Percentiles rank a stretch among this genome's conserved stretches.
These are phyloP conservation scores for Monascus purpureus DNA, from an alignment of 495 filamentous ascomycete species.

Conservation along the genomic window DNA sequence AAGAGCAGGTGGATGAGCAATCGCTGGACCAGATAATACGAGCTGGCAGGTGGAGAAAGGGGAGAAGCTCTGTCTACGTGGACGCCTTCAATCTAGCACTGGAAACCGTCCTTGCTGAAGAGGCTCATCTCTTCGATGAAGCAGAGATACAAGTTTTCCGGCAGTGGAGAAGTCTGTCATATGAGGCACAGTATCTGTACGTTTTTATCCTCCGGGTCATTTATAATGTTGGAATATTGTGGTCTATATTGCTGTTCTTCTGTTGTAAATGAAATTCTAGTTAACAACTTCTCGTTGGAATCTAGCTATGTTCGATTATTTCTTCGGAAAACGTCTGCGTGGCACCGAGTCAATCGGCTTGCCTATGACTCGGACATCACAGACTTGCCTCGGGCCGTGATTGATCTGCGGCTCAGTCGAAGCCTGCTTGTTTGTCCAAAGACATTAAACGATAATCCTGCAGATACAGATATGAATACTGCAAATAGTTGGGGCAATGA, in stretches of 20 bases:
- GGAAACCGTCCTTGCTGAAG: constrained; percentile 80
- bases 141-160: constrained; percentile 67
- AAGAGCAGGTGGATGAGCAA: constrained; percentile 18
- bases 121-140: constrained; percentile 73
- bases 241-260: constrained; percentile 1
- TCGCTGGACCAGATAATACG: constrained; percentile 34
- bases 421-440: constrained; percentile 23
- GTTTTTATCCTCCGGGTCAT: constrained; percentile 14
- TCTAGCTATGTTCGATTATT: constrained; percentile 81
- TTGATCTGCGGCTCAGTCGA: constrained; percentile 34
- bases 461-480: constrained; percentile 21
- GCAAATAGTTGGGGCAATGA: constrained; percentile 34
- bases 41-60: constrained; percentile 43
- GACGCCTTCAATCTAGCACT: constrained; percentile 94
- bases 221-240: background rate
- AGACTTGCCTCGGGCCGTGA: constrained; percentile 50
- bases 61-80: constrained; percentile 82
- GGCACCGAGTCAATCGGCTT: constrained; percentile 72
- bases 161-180: constrained; percentile 57
- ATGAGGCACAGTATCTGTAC: constrained; percentile 87
- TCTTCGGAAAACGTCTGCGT: constrained; percentile 82
- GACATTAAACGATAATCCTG: constrained; percentile 25
- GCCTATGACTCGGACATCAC: constrained; percentile 73
- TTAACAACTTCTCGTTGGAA: background rate
- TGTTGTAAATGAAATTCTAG: constrained; percentile 1